phyloP scores from a whole-genome alignment of 768 basidiomycete genomes.

The Mycena venus region DNA sequence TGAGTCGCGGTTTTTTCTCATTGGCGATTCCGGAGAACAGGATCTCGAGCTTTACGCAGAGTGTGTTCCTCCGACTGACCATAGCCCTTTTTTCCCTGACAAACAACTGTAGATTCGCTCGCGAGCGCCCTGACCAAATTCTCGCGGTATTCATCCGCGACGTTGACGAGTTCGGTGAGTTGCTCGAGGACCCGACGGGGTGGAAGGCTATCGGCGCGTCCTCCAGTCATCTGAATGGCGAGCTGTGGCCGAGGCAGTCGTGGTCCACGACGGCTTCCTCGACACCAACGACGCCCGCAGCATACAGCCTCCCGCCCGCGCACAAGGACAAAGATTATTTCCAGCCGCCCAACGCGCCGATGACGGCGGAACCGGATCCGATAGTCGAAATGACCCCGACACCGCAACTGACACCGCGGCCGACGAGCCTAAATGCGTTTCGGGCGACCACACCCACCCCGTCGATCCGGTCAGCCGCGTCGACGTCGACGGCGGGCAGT shows the following conservation, averaged over 20 bases:
- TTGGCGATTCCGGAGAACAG: conserved; percentile 96
- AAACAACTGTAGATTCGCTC: conserved; percentile 63
- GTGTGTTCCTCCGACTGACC: conserved; percentile 53
- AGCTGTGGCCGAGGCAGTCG: background rate
- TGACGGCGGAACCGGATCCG: conserved; percentile 41
- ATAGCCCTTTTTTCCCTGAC: background rate
- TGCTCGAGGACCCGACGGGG: conserved; percentile 78
- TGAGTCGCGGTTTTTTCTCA: conserved; percentile 80
- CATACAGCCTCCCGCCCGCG: conserved; percentile 13
- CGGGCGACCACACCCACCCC: conserved; percentile 1
- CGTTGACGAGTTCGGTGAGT: conserved; percentile 54
- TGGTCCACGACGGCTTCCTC: conserved; percentile 16
- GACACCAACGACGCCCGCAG: conserved; percentile 1
- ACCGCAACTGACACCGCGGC: background rate
- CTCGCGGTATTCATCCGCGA: conserved; percentile 89
- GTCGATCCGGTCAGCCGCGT: conserved; percentile 6
- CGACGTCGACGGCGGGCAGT: background rate
- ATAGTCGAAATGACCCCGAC: conserved; percentile 5
- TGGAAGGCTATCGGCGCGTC: conserved; percentile 49
- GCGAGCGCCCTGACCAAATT: conserved; percentile 77
- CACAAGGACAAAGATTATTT: conserved; percentile 35
- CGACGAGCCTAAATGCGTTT: background rate
- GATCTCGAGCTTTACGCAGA: conserved; percentile 92
- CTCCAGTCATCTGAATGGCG: background rate
- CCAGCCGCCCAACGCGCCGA: conserved; percentile 7